A percentile compares a stretch with the other conserved stretches of the same genome.
Evolutionary conservation across 164 flowering plant species (phyloP).

Genomic region (Vitis riparia): DNA sequence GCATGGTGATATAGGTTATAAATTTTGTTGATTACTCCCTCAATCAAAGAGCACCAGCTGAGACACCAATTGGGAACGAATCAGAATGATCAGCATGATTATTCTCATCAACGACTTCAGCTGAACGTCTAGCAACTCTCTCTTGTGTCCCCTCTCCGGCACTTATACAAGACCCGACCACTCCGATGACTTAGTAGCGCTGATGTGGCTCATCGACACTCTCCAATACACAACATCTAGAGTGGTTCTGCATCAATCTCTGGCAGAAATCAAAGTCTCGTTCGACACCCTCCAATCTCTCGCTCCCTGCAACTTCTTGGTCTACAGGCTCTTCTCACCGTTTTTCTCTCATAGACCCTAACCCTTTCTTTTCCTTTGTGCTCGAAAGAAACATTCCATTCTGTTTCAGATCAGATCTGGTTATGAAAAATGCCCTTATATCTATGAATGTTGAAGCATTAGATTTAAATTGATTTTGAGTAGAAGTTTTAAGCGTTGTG

Average conservation of each 20-base stretch:
- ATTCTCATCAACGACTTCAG: neutral
- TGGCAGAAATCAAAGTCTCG: slow-evolving; percentile 31
- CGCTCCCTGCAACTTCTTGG: slow-evolving; percentile 45
- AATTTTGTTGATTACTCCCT: too few species aligned
- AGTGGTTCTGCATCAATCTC: slow-evolving; percentile 35
- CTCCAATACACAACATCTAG: slow-evolving; percentile 50
- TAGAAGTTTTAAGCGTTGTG: neutral
- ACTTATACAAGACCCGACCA: neutral
- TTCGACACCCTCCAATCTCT: slow-evolving; percentile 27
- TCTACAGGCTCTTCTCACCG: neutral
- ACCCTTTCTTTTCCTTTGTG: too few species aligned
- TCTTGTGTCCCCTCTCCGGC: neutral
- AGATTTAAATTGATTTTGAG: neutral
- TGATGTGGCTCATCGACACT: slow-evolving; percentile 34
- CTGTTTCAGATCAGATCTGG: too few species aligned
- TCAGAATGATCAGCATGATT: neutral
- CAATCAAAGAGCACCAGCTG: too few species aligned
- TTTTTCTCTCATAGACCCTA: too few species aligned
- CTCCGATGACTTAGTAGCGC: slow-evolving; percentile 8
- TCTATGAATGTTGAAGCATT: neutral
- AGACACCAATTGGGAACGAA: too few species aligned
- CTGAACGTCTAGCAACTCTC: neutral
- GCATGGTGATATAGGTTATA: too few species aligned
- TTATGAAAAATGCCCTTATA: too few species aligned
- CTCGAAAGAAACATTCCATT: too few species aligned